phyloP scores from a whole-genome alignment of 306 rosid genomes.

The Hippophae tibetana region DNA sequence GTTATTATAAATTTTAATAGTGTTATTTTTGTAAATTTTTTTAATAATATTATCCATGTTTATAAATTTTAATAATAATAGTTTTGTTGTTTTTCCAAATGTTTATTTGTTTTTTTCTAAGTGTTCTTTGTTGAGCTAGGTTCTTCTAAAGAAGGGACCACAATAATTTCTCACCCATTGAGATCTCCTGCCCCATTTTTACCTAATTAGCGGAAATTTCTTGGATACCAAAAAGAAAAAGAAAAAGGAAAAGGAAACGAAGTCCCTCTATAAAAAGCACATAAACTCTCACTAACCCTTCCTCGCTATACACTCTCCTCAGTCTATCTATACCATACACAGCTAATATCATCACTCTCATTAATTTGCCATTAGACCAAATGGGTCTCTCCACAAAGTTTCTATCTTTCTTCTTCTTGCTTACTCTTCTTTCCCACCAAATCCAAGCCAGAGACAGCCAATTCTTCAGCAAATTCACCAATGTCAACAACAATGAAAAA shows the following conservation, averaged over 20 bases:
- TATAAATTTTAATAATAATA: too few relatives aligned
- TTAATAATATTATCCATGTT: too few relatives aligned
- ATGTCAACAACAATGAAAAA: constrained; percentile 24
- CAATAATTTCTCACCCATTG: constrained; percentile 23
- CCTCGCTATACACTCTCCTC: constrained; percentile 3
- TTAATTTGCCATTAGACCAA: constrained; percentile 9
- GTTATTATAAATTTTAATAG: too few relatives aligned
- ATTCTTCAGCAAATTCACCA: constrained; percentile 78
- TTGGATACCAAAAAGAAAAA: constrained; percentile 7
- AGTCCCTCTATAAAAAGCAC: constrained; percentile 35
- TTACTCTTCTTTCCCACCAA: constrained; percentile 31
- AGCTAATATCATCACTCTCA: not conserved
- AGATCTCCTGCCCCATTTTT: constrained; percentile 24
- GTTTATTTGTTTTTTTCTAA: not conserved
- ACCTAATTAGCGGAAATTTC: constrained; percentile 42
- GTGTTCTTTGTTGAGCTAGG: constrained; percentile 17
- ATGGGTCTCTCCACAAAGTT: constrained; percentile 48
- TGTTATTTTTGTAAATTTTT: too few relatives aligned
- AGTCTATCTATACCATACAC: not conserved
- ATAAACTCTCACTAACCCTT: constrained; percentile 4
- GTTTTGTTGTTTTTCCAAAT: too few relatives aligned
- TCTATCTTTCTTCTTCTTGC: constrained; percentile 36
- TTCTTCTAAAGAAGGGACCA: constrained; percentile 39
- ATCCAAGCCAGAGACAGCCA: constrained; percentile 59
- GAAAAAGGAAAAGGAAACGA: not conserved